Conservation (phyloP, 202 grass and related monocot species). For the Digitaria exilis region DNA sequence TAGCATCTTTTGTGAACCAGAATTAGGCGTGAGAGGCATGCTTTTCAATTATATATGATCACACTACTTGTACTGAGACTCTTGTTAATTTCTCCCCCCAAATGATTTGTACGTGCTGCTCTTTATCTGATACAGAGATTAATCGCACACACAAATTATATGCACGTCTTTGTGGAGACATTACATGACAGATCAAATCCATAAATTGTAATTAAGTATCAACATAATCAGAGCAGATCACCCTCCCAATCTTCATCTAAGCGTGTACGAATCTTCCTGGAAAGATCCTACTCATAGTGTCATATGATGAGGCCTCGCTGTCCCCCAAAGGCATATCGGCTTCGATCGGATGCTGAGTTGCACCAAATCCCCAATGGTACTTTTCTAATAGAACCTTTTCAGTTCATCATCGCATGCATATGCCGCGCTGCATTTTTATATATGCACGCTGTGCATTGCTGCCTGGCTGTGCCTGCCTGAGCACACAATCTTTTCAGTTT, state of each 20-base stretch:
- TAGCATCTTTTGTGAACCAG: slow-evolving; percentile 21
- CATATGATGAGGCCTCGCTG: slow-evolving; percentile 51
- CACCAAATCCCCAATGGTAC: slow-evolving; percentile 46
- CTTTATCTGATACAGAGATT: neutral
- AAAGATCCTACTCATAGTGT: slow-evolving; percentile 47
- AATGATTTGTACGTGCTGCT: slow-evolving; percentile 7
- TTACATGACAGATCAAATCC: neutral
- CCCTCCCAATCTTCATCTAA: slow-evolving; percentile 37
- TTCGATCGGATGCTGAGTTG: slow-evolving; percentile 31
- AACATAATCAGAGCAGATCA: slow-evolving; percentile 44
- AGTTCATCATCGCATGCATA: slow-evolving; percentile 55
- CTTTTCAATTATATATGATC: slow-evolving; percentile 2
- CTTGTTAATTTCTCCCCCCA: neutral
- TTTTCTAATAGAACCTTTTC: slow-evolving; percentile 48
- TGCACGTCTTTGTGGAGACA: neutral
- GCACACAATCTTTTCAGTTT: slow-evolving; percentile 14
- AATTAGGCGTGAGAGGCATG: neutral
- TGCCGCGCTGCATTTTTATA: slow-evolving; percentile 4
- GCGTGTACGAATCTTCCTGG: slow-evolving; percentile 45
- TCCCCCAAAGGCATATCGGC: slow-evolving; percentile 43
- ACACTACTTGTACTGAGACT: neutral
- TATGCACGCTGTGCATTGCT: neutral
- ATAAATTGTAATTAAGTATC: slow-evolving; percentile 11
- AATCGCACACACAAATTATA: neutral
- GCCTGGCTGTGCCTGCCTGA: neutral